Base-by-base conservation (phyloP, 2,329 filamentous ascomycete species). In the Stachybotrys chartarum region DNA sequence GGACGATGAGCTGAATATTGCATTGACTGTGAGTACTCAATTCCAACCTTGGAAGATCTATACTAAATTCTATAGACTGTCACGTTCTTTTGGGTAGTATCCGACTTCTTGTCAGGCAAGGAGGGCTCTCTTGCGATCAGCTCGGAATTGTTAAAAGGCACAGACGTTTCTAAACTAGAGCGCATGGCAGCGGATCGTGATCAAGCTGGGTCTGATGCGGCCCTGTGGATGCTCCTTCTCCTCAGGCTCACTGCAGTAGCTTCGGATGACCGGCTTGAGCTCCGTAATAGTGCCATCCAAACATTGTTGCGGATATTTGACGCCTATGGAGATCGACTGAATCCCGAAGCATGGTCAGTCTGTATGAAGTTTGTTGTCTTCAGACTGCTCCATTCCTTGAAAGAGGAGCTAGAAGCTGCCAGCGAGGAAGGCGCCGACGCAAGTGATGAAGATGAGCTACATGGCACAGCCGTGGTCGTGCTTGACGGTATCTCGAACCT, bases 51-150 rank as follows among this genome's bases (percentile, higher is more conserved):
- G 17, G 11, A 42, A 42, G 24, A 24, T 24, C 30, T 17, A 60
- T 64, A 35, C 64, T 17, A n/a, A 48, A 5, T 45, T 1, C 44
- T 7, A 3, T 52, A 90, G 83, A 94, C 92, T 1, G 90, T 96
- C 8, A 96, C 93, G 0, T 94, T 96, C 66, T 96, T 96, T 69
- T 97, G 92, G 91, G 92, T 93, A 54, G 82, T 97, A 7, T 96
- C 93, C 0, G 92, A 97, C 69, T 94, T 92, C 60, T 77, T 97
- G 5, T 86, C 83, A 1, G 74, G 78, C 3, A 83, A 81, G 61
- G 83, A 78, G 54, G 77, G 76, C 56, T 76, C 79, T 0, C 79
- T 86, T 49, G 77, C 79, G 1, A 81, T 87, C 35, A 84, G 79
- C 1, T 74, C 79, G 48, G 76, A 78, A 52, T 75, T 86, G 57